Conservation (phyloP, 768 basidiomycete genomes). For the Strobilomyces dryophilus region DNA sequence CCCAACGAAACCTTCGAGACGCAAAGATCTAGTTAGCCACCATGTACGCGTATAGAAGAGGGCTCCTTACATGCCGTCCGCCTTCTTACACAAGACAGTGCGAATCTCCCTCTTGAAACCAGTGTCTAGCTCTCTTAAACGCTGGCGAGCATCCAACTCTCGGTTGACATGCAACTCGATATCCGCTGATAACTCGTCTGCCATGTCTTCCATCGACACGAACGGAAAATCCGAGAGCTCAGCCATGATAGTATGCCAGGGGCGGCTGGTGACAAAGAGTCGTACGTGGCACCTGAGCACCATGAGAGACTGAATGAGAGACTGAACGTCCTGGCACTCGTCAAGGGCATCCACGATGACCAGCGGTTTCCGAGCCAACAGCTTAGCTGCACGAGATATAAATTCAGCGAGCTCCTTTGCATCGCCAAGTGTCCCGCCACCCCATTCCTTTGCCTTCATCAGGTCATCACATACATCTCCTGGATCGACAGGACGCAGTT, state of each 20-base stretch:
- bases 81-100: neutral
- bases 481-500: neutral
- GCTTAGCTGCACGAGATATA: neutral
- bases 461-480: neutral
- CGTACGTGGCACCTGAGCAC: neutral
- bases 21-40: neutral
- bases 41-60: neutral
- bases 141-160: neutral
- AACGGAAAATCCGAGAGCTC: neutral
- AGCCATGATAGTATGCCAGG: neutral
- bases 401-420: neutral
- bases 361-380: neutral
- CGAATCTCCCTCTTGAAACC: neutral
- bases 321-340: neutral
- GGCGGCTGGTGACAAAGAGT: constrained; percentile 1
- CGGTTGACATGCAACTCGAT: neutral
- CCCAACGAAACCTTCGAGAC: neutral
- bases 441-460: neutral
- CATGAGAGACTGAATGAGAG: neutral
- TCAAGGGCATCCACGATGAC: constrained; percentile 7
- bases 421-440: neutral
- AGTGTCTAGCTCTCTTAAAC: neutral
- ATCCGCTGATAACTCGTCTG: neutral
- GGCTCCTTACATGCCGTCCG: neutral
- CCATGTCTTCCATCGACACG: neutral